A percentile compares a stretch with the other conserved stretches of the same genome.
phyloP scores from a whole-genome alignment of 1,284 basidiomycete genomes.

The Sphagnurus paluster region DNA sequence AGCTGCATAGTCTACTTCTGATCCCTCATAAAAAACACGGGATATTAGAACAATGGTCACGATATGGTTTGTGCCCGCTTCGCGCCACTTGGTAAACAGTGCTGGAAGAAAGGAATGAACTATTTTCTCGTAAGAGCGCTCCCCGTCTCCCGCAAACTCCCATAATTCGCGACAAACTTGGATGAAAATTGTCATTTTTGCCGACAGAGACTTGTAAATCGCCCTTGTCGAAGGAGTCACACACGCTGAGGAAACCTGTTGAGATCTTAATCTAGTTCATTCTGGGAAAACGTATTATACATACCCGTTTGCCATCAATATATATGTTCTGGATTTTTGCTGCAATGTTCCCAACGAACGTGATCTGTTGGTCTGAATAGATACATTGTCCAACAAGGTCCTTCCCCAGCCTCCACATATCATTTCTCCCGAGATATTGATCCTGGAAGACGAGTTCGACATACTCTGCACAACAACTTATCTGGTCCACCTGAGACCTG shows the following conservation, averaged over 20 bases:
- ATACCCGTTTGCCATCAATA: constrained; percentile 61
- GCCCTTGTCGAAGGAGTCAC: constrained; percentile 85
- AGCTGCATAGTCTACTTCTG: constrained; percentile 78
- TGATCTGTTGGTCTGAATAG: constrained; percentile 69
- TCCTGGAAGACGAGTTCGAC: constrained; percentile 90
- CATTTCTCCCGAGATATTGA: constrained; percentile 88
- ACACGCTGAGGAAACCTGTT: constrained; percentile 76
- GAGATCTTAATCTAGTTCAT: not conserved
- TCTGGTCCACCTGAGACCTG: constrained; percentile 67
- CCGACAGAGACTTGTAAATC: constrained; percentile 89
- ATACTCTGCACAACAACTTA: constrained; percentile 70
- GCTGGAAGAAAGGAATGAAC: constrained; percentile 90
- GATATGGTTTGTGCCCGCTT: constrained; percentile 86
- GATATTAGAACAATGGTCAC: constrained; percentile 95
- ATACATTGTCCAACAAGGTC: constrained; percentile 78
- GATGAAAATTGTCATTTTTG: constrained; percentile 91
- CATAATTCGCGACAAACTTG: constrained; percentile 96
- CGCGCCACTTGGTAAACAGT: constrained; percentile 81
- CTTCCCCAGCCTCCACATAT: constrained; percentile 88
- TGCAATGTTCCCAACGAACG: constrained; percentile 75
- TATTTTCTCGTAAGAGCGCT: constrained; percentile 95
- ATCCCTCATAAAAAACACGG: constrained; percentile 87
- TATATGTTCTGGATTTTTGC: constrained; percentile 82
- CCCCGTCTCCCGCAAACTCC: constrained; percentile 97
- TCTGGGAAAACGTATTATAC: constrained; percentile 14